Evolutionary conservation across 176 grass and related monocot species (phyloP), one percentile per base, ranked within the genome.

Genomic region (Oryza coarctata): DNA sequence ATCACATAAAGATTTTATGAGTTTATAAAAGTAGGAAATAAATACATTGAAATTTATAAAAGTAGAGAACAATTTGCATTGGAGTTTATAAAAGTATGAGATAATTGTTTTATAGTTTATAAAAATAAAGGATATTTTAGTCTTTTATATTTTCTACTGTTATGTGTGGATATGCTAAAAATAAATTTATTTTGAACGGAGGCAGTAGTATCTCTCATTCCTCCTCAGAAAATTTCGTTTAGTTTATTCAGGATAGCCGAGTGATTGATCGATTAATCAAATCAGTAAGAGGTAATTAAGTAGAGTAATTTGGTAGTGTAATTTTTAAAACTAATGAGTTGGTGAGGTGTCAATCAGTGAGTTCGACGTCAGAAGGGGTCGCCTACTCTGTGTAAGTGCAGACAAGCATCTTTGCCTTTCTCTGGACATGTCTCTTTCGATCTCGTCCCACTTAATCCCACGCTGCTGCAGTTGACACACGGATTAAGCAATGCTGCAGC

Each of bases 311-410:
- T 60, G n/a, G n/a, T 25, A 23, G 22, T 58, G 52, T 58, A 25
- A 60, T 25, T 60, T n/a, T n/a, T n/a, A n/a, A 60, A 25, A 60
- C 55, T 60, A n/a, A 7, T 20, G 61, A 4, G 58, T 30, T 44
- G 75, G 58, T 63, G 36, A 28, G 58, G 39, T 20, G 41, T 47
- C 62, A 55, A 55, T n/a, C 18, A 9, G 50, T 55, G 50, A 60
- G 55, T 5, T 29, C 11, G 61, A n/a, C 61, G 61, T 72, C 15
- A 66, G 22, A 5, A 9, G 5, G 5, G 35, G 26, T 44, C 52
- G 17, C 60, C 40, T 63, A 29, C 49, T 49, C 5, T 32, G 63
- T 3, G 50, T 2, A 61, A 87, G 78, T 86, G 78, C 85, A 26
- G 47, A 20, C 63, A 47, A 40, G 71, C 36, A 79, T 58, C 71